Base-by-base conservation (phyloP, 352 stramenopile genomes). In the Phytophthora pluvialis region DNA sequence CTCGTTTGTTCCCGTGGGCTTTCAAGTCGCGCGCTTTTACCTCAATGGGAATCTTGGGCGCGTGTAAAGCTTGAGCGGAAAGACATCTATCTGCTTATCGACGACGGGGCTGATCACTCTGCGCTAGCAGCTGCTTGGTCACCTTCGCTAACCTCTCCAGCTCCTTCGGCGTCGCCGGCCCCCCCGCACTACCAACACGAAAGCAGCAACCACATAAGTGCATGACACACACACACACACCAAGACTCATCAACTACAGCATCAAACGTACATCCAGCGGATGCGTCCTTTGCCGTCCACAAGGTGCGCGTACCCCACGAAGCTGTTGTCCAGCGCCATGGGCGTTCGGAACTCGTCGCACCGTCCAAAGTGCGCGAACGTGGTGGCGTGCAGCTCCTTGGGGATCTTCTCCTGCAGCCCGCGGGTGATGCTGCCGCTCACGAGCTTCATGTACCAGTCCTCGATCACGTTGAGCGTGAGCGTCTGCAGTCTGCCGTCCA, bases 371-470 rank as follows among this genome's bases (percentile, higher is more conserved):
- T 91, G 72, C 45, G 80, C 72, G 42, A 84, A 88, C 32, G 83
- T 90, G 46, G 62, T 68, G 9, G 75, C 72, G 55, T 91, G 81
- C 32, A 85, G 62, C 39, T 71, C 59, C 18, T 65, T 53, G 0
- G 85, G 75, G 4, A 66, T 87, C 50, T 88, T 83, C 31, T 80
- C 36, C 61, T 83, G 64, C 59, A 95, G 64, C 0, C 87, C 87
- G 7, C 66, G 70, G 15, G 74, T 77, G 56, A 95, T 95, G 31
- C 82, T 90, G 0, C 73, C 63, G 25, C 84, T 77, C 44, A 95
- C 80, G 18, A 93, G 63, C 72, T 92, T 92, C 79, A 94, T 92
- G 75, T 95, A 95, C 88, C 88, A 95, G 57, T 95, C 88, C 56
- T 95, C 88, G 18, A 95, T 91, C 65, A 95, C 87, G 58, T 91